Evolutionary conservation across 306 rosid genomes (phyloP), one percentile per base, ranked within the genome.

Genomic region (Acacia melanoxylon): DNA sequence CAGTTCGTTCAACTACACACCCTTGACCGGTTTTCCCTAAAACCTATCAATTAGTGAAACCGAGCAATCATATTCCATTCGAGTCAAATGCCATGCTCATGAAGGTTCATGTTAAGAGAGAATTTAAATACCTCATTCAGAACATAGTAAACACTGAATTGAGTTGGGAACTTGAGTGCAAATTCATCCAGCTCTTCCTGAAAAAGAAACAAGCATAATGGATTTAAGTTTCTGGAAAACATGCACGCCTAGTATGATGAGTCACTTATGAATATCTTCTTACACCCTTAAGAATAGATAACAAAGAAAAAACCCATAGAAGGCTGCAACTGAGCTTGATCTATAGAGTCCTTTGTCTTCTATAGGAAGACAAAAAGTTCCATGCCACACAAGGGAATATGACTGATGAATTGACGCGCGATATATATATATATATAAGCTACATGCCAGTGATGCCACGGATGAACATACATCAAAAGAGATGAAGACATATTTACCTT

Each of bases 161-260:
- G 89, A 78, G 84, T 90, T 8, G 92, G 84, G 73, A 86, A 89
- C 59, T 87, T 88, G 25, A 83, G 37, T 11, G 92, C 83, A 67
- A 91, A 90, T 82, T 78, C 83, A 69, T 89, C 91, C 86, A 91
- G 78, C 85, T 88, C 95, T 78, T 91, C 91, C 95, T 91, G 91
- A 84, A 59, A 41, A 70, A n/a, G 66, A 52, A 66, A 59, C 49
- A 80, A 19, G 27, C 25, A 75, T 63, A 40, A 65, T 31, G 27
- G 51, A 79, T 29, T 10, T 10, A 61, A 61, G 37, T 10, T 61
- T 27, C 33, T 22, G 19, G 25, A 35, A 17, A 15, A 33, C 6
- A 15, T 67, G 27, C 27, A 70, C 11, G 48, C 46, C 37, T 22
- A 6, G 19, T 44, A n/a, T n/a, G 20, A 12, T 70, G 35, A 1